Percentiles rank a stretch among this genome's conserved stretches.
phyloP scores from a whole-genome alignment of 2,329 filamentous ascomycete genomes.

The Aspergillus felis region DNA sequence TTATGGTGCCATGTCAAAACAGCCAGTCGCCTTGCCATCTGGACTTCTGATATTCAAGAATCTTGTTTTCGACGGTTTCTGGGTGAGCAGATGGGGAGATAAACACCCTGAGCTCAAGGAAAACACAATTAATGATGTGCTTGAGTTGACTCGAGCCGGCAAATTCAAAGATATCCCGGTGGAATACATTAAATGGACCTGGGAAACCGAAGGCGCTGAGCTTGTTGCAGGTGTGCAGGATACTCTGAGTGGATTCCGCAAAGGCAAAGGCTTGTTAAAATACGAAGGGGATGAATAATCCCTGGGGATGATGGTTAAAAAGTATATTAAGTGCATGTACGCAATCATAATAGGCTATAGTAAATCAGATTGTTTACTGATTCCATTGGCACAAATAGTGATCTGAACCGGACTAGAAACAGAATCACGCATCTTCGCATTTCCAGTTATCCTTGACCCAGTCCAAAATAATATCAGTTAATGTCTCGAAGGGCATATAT shows the following conservation, averaged over 20 bases:
- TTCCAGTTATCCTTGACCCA: slow-evolving; percentile 59
- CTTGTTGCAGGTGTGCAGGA: slow-evolving; percentile 74
- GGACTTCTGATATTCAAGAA: slow-evolving; percentile 92
- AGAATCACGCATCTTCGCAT: slow-evolving; percentile 19
- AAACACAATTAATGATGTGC: slow-evolving; percentile 77
- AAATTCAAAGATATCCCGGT: slow-evolving; percentile 80
- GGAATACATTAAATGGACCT: slow-evolving; percentile 77
- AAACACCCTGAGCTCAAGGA: slow-evolving; percentile 68
- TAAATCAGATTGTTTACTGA: background rate
- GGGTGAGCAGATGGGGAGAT: slow-evolving; percentile 88
- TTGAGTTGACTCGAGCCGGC: slow-evolving; percentile 69
- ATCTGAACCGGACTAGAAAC: background rate
- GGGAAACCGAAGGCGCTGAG: slow-evolving; percentile 67
- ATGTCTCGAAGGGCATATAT: slow-evolving; percentile 51
- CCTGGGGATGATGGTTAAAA: background rate
- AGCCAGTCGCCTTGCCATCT: slow-evolving; percentile 77
- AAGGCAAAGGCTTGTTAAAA: slow-evolving; percentile 85
- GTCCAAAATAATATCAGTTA: slow-evolving; percentile 56
- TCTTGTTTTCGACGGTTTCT: slow-evolving; percentile 85
- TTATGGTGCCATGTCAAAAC: slow-evolving; percentile 91
- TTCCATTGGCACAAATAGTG: background rate
- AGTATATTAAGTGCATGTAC: slow-evolving; percentile 10
- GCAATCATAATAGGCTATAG: background rate
- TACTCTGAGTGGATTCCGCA: slow-evolving; percentile 76
- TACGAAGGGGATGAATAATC: slow-evolving; percentile 53